These are phyloP conservation scores for Kingdonia uniflora DNA, from an alignment of 164 flowering plant species.

Conservation along the genomic window DNA sequence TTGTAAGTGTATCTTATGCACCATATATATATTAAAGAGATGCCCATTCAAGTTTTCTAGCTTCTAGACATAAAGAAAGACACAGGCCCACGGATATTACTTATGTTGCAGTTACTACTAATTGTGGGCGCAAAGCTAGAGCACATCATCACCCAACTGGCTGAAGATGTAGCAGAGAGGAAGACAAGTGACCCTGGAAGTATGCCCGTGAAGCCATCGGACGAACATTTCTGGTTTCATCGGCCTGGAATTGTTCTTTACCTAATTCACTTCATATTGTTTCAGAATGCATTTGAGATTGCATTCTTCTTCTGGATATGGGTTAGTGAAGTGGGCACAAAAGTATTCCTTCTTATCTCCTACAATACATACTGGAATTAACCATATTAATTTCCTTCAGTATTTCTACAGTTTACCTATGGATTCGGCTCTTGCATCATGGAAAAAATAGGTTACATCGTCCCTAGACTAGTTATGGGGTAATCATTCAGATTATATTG, in stretches of 20 bases:
- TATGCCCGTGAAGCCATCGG: conserved; percentile 61
- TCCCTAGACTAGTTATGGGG: conserved; percentile 86
- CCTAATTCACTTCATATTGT: conserved; percentile 88
- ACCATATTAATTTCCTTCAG: background rate
- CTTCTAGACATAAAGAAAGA: background rate
- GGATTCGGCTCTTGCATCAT: conserved; percentile 85
- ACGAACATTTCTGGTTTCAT: conserved; percentile 81
- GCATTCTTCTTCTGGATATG: conserved; percentile 93
- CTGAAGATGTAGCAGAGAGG: conserved; percentile 74
- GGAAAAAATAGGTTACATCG: conserved; percentile 57
- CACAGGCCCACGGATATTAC: conserved; percentile 1
- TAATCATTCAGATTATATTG: conserved; percentile 12
- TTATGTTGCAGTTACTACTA: conserved; percentile 54
- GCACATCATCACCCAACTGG: conserved; percentile 66
- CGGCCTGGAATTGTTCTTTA: conserved; percentile 53
- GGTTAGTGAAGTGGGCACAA: conserved; percentile 30
- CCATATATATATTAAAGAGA: background rate
- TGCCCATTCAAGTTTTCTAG: too few relatives aligned
- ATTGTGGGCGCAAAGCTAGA: conserved; percentile 87
- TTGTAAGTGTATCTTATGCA: conserved; percentile 38
- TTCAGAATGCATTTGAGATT: conserved; percentile 93
- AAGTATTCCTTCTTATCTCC: background rate
- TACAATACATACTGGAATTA: background rate
- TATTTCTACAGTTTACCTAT: conserved; percentile 12
- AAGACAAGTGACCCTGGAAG: conserved; percentile 43